These are phyloP conservation scores for Trichocomaceae sp. DNA, from an alignment of 2,329 filamentous ascomycete species.

Conservation along the genomic window DNA sequence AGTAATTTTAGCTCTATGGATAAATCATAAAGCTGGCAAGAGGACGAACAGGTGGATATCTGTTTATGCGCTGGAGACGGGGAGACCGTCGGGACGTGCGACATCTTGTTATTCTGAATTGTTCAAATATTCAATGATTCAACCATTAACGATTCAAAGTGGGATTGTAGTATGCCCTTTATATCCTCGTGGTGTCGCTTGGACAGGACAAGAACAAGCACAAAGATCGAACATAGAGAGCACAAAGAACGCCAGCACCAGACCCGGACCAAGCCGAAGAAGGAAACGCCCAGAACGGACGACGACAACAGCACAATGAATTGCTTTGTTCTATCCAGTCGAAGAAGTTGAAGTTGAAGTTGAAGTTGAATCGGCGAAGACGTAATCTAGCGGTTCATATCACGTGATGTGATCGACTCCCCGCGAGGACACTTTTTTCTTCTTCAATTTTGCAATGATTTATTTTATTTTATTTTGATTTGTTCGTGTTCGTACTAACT, in stretches of 20 bases:
- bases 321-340: neutral
- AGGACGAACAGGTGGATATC: constrained; percentile 7
- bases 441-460: neutral
- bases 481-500: too few relatives aligned
- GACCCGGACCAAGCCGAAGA: neutral
- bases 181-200: neutral
- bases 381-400: neutral
- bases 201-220: neutral
- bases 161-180: neutral
- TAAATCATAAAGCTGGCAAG: too few relatives aligned
- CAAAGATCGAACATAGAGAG: too few relatives aligned
- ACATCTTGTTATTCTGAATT: too few relatives aligned
- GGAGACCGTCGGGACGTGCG: constrained; percentile 2
- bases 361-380: neutral
- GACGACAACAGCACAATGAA: too few relatives aligned
- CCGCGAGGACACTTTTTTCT: neutral
- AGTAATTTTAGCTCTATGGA: neutral
- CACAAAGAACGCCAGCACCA: neutral
- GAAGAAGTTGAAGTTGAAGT: neutral
- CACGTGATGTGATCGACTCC: neutral
- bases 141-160: too few relatives aligned
- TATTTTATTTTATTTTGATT: too few relatives aligned
- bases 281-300: neutral
- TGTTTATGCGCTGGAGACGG: constrained; percentile 3
- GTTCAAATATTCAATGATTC: too few relatives aligned